phyloP scores from a whole-genome alignment of 2,329 filamentous ascomycete genomes.

The Canariomyces notabilis region DNA sequence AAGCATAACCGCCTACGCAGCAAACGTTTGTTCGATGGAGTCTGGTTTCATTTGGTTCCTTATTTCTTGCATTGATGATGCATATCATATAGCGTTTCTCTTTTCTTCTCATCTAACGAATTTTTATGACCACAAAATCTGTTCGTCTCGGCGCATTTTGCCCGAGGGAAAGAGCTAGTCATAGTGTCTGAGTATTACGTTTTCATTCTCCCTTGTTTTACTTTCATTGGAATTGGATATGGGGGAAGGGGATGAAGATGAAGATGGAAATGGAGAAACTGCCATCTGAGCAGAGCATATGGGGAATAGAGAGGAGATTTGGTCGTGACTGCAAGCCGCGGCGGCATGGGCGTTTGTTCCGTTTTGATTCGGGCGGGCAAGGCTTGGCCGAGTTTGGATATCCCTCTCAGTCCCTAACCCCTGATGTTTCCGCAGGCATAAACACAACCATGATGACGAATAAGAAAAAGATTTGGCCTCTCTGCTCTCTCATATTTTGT shows the following conservation, averaged over 20 bases:
- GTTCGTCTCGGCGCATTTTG: not conserved
- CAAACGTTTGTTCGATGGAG: not conserved
- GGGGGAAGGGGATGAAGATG: not conserved
- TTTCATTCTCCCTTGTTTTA: not conserved
- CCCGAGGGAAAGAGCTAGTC: not conserved
- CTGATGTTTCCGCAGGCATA: not conserved
- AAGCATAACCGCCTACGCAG: not conserved
- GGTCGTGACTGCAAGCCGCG: not conserved
- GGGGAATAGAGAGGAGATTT: not conserved
- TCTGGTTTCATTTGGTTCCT: not conserved
- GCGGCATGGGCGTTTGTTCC: too few relatives aligned
- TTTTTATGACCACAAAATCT: not conserved
- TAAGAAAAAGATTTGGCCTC: not conserved
- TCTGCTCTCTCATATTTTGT: too few relatives aligned
- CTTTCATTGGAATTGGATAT: not conserved
- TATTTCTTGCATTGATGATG: not conserved
- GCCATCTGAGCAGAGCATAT: not conserved
- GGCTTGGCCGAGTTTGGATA: not conserved
- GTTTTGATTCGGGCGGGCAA: not conserved
- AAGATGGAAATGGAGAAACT: too few relatives aligned
- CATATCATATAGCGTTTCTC: not conserved
- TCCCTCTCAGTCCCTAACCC: not conserved
- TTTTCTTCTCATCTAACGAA: not conserved
- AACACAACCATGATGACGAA: not conserved
- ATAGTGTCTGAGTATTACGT: not conserved